Evolutionary conservation across 108 stramenopile genomes (phyloP), one percentile per base, ranked within the genome.

Genomic region (Cyclostephanos invisitatus): DNA sequence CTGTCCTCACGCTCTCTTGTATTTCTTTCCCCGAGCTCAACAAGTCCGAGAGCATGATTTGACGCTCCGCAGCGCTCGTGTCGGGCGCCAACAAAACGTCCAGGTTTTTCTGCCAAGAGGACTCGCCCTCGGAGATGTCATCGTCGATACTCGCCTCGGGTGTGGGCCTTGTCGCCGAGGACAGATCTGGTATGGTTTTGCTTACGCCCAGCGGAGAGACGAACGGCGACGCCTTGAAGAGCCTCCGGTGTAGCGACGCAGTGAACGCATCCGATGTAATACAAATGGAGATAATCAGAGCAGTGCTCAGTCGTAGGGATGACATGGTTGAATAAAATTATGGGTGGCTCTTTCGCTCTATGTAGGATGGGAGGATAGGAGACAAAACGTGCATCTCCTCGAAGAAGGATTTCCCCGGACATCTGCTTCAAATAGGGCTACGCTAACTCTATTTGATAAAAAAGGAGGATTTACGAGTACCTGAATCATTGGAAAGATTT

Each of bases 1-100:
- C 92, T 51, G 76, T 68, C 65, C 76, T 62, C 5, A 94, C 87
- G 70, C 85, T 84, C 22, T 86, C 85, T 51, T 85, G 84, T 70
- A 94, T 94, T 51, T 89, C 71, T 40, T 88, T 75, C 62, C 86
- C 86, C 17, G 90, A 78, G 58, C 71, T 82, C 64, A 91, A 54
- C 40, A 94, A 74, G 58, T 94, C 90, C 25, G 74, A 78, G 35
- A 94, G 47, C 18, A 94, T 73, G 40, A 86, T 80, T 67, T 94
- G 92, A 67, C 90, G 75, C 62, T 87, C 74, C 20, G 89, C 88
- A 24, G 76, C 57, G 17, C 85, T 69, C n/a, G 90, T 91, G 40
- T 70, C 44, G 5, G 92, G 92, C 67, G 85, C 83, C 55, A 94
- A 62, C 35, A 93, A 58, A 6, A 84, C 57, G 28, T 93, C 92